These are phyloP conservation scores for Lyophyllum semitale DNA, from an alignment of 768 basidiomycete species.

Conservation along the genomic window DNA sequence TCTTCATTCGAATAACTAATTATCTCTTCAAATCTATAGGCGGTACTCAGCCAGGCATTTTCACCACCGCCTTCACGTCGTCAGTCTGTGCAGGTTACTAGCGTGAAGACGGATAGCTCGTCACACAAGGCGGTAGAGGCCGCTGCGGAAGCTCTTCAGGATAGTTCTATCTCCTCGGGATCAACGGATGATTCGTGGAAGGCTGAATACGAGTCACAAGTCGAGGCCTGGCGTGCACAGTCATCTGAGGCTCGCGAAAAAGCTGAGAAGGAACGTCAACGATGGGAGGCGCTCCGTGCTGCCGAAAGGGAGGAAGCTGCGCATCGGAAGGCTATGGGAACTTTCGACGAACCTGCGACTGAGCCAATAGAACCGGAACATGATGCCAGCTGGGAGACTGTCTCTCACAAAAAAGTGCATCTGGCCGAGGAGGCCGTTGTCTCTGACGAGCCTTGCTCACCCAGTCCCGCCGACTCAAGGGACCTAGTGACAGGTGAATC, in stretches of 20 bases:
- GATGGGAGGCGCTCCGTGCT: constrained; percentile 70
- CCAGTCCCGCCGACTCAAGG: constrained; percentile 40
- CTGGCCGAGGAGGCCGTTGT: constrained; percentile 21
- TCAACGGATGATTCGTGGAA: constrained; percentile 57
- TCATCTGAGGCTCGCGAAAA: constrained; percentile 73
- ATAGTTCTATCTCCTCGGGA: constrained; percentile 15
- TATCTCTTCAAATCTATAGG: constrained; percentile 16
- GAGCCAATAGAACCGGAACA: constrained; percentile 12
- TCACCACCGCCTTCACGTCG: constrained; percentile 30
- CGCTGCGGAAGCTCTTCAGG: constrained; percentile 6
- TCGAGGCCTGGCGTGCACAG: constrained; percentile 70
- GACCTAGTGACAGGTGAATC: constrained; percentile 41
- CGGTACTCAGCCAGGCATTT: constrained; percentile 31
- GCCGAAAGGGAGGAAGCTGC: constrained; percentile 49
- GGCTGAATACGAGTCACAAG: constrained; percentile 65
- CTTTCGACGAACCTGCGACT: constrained; percentile 5
- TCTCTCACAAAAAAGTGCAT: constrained; percentile 21
- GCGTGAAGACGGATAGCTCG: background rate
- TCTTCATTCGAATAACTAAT: background rate
- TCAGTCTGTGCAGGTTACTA: constrained; percentile 17
- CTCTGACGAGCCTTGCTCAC: constrained; percentile 20
- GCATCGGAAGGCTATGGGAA: constrained; percentile 34
- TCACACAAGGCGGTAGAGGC: constrained; percentile 5
- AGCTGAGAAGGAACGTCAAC: constrained; percentile 70
- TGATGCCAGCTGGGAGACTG: constrained; percentile 40